Conservation (phyloP, 208 protist genomes). For the Crithidia brevicula region DNA sequence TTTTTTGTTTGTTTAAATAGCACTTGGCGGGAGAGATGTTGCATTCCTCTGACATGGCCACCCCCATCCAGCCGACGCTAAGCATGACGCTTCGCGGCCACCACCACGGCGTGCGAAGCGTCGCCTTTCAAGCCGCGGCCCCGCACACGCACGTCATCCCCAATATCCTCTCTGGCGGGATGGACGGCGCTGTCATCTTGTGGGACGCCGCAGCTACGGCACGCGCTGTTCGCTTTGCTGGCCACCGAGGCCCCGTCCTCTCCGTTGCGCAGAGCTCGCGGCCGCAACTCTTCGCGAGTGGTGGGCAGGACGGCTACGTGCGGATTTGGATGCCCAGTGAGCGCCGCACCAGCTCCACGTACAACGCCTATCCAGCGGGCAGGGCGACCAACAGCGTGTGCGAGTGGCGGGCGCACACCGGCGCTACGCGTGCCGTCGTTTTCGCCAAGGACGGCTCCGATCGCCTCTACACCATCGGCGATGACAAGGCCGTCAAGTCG, state of each 20-base stretch:
- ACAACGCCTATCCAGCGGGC: slow-evolving; percentile 16
- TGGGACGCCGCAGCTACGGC: slow-evolving; percentile 79
- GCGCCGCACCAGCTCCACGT: slow-evolving; percentile 36
- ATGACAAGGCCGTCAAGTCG: slow-evolving; percentile 88
- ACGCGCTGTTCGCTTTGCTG: slow-evolving; percentile 77
- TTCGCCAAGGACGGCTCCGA: slow-evolving; percentile 70
- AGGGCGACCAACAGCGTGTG: slow-evolving; percentile 21
- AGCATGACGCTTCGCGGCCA: slow-evolving; percentile 84
- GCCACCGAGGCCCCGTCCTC: slow-evolving; percentile 80
- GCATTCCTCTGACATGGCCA: not conserved
- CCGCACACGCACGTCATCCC: slow-evolving; percentile 28
- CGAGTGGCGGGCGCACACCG: slow-evolving; percentile 62
- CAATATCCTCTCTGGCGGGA: slow-evolving; percentile 62
- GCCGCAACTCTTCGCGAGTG: slow-evolving; percentile 64
- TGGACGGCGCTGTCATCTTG: slow-evolving; percentile 85
- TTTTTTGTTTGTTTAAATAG: too few relatives aligned
- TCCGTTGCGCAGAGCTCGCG: slow-evolving; percentile 54
- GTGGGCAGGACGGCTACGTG: slow-evolving; percentile 86
- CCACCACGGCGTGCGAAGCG: slow-evolving; percentile 56
- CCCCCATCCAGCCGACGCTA: slow-evolving; percentile 43
- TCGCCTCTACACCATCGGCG: slow-evolving; percentile 75
- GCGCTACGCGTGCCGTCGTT: slow-evolving; percentile 65
- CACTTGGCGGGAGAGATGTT: slow-evolving; percentile 11
- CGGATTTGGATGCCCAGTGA: slow-evolving; percentile 78
- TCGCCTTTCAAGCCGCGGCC: slow-evolving; percentile 44